Conservation (phyloP, 257 asterid genomes). For the Rauvolfia tetraphylla region DNA sequence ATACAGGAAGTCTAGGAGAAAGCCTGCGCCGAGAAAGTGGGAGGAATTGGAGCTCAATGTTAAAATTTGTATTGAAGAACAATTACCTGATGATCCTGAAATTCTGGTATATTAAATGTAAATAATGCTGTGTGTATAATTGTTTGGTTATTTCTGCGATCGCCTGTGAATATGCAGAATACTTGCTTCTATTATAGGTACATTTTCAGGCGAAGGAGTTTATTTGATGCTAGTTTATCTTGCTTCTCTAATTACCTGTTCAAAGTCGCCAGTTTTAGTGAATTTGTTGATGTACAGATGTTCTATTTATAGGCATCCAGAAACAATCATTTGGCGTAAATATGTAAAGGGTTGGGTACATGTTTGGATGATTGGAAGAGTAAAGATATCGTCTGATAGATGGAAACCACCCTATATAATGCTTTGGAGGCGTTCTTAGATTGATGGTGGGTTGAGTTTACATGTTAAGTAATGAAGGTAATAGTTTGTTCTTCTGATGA, state of each 20-base stretch:
- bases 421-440: not conserved
- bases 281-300: too few species aligned
- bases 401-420: not conserved
- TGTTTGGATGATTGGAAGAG: not conserved
- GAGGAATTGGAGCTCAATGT: conserved; percentile 81
- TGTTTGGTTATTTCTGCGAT: not conserved
- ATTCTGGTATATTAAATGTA: conserved; percentile 50
- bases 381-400: not conserved
- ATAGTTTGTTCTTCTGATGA: not conserved
- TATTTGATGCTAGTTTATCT: not conserved
- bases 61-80: conserved; percentile 74
- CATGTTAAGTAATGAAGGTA: not conserved
- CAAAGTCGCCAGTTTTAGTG: not conserved
- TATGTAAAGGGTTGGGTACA: not conserved
- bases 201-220: not conserved
- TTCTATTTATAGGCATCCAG: not conserved
- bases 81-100: conserved; percentile 90
- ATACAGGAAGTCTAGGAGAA: conserved; percentile 53
- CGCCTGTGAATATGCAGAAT: not conserved
- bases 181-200: not conserved
- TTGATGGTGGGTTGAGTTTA: not conserved
- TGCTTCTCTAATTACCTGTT: not conserved
- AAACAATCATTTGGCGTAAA: not conserved
- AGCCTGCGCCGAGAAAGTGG: conserved; percentile 43
- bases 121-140: not conserved